Evolutionary conservation across 805 yeast species (phyloP), one percentile per base, ranked within the genome.

Genomic region (Lipomyces kockii): DNA sequence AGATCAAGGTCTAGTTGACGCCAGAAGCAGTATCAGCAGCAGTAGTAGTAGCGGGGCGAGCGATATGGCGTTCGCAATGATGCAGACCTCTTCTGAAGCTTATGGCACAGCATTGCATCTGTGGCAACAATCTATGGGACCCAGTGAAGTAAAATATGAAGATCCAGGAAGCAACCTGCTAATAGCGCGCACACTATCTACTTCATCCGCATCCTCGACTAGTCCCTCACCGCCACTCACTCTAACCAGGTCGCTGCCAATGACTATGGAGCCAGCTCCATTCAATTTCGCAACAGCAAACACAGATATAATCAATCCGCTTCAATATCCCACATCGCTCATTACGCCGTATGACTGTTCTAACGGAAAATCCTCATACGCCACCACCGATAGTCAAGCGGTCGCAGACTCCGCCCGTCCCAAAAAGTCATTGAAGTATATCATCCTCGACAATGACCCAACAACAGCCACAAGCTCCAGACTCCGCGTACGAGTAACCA

Each of bases 401-500:
- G 20, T 12, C 17, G 5, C 55, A 17, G 55, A 12, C 17, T 52
- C 34, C 22, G 11, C 17, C 55, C 62, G 52, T 6, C 64, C 29
- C 29, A 52, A 51, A 27, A 52, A 51, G 58, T 14, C 58, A 32
- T 39, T 65, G 46, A 61, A 59, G 32, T 67, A 67, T 46, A 53
- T 67, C 22, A 58, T 29, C 49, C 27, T 67, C n/a, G 64, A 62
- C 37, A 55, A 43, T 22, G 56, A 58, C 29, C 57, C 62, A 8
- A 27, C 35, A 3, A 2, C 34, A 32, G 46, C 51, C n/a, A 20
- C 55, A 51, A 64, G 39, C 20, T 25, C 62, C 12, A 59, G 60
- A 32, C 55, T 67, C 27, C 61, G 71, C 43, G 62, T 67, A 14
- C 53, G 71, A 12, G 68, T 68, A 8, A 37, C 55, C 35, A 27